Percentiles rank a stretch among this genome's conserved stretches.
Conservation (phyloP, 495 filamentous ascomycete species). For the Podospora pseudoanserina region DNA sequence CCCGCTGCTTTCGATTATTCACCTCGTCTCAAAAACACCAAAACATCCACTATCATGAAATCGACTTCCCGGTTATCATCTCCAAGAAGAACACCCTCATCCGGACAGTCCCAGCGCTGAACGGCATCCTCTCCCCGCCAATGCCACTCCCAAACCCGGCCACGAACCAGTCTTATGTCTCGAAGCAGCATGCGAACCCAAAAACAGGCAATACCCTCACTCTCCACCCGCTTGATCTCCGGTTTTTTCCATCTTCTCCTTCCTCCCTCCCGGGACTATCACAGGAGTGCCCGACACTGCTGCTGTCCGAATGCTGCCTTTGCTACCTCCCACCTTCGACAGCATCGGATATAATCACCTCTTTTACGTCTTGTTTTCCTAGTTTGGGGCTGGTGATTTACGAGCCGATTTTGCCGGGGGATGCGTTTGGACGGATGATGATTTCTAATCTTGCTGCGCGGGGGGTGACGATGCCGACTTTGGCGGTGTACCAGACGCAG, state of each 20-base stretch:
- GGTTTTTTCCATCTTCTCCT: slow-evolving; percentile 46
- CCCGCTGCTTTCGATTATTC: slow-evolving; percentile 72
- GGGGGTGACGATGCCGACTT: slow-evolving; percentile 77
- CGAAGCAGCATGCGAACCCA: slow-evolving; percentile 70
- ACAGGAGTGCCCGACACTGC: slow-evolving; percentile 63
- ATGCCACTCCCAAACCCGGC: slow-evolving; percentile 20
- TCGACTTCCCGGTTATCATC: slow-evolving; percentile 81
- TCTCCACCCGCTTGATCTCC: slow-evolving; percentile 79
- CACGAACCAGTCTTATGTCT: slow-evolving; percentile 28
- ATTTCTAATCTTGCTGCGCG: slow-evolving; percentile 83
- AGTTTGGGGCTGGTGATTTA: slow-evolving; percentile 71
- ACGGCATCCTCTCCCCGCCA: slow-evolving; percentile 29
- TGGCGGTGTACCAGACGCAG: slow-evolving; percentile 64
- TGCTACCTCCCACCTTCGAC: slow-evolving; percentile 70
- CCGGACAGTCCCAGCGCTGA: slow-evolving; percentile 21
- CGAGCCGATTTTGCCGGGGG: slow-evolving; percentile 79
- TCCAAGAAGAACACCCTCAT: slow-evolving; percentile 30
- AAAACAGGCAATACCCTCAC: slow-evolving; percentile 60
- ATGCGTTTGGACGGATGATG: slow-evolving; percentile 88
- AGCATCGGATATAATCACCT: slow-evolving; percentile 60
- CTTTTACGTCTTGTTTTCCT: slow-evolving; percentile 57
- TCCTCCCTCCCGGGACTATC: slow-evolving; percentile 32
- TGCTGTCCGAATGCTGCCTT: slow-evolving; percentile 92
- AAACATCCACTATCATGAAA: slow-evolving; percentile 77
- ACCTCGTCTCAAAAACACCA: slow-evolving; percentile 24